phyloP scores from a whole-genome alignment of 179 eudicot genomes.

The Patellifolia procumbens region DNA sequence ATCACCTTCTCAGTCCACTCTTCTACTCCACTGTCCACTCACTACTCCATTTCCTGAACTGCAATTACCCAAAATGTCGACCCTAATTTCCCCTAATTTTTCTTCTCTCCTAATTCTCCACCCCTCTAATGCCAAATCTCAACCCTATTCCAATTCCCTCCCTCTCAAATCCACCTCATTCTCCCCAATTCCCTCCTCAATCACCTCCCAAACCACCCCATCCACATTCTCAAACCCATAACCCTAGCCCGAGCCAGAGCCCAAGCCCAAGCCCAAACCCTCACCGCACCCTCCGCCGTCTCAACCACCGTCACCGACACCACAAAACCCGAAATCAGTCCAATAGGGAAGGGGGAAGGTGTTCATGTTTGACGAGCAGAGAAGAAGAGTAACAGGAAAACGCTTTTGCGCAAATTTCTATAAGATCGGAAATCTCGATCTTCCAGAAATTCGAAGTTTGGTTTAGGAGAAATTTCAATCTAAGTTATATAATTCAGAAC shows the following conservation, averaged over 20 bases:
- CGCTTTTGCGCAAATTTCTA: too few relatives aligned
- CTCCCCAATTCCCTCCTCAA: background rate
- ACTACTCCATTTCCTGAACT: background rate
- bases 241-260: conserved; percentile 12
- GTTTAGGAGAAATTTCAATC: too few relatives aligned
- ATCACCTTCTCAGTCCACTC: too few relatives aligned
- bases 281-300: conserved; percentile 21
- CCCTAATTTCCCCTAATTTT: conserved; percentile 8
- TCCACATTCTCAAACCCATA: background rate
- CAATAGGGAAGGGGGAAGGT: too few relatives aligned
- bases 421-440: too few relatives aligned
- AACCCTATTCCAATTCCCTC: too few relatives aligned
- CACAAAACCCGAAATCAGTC: conserved; percentile 29
- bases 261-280: conserved; percentile 1
- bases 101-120: background rate
- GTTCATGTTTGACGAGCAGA: too few relatives aligned
- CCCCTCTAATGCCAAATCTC: background rate
- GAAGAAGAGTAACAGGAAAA: too few relatives aligned
- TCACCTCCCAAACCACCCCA: conserved; percentile 12
- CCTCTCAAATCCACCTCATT: background rate
- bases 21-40: too few relatives aligned
- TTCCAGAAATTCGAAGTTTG: too few relatives aligned
- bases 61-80: background rate
- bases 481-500: too few relatives aligned
- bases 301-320: conserved; percentile 18